Evolutionary conservation across 768 basidiomycete genomes (phyloP).

Genomic region (Paxillus ammoniavirescens): DNA sequence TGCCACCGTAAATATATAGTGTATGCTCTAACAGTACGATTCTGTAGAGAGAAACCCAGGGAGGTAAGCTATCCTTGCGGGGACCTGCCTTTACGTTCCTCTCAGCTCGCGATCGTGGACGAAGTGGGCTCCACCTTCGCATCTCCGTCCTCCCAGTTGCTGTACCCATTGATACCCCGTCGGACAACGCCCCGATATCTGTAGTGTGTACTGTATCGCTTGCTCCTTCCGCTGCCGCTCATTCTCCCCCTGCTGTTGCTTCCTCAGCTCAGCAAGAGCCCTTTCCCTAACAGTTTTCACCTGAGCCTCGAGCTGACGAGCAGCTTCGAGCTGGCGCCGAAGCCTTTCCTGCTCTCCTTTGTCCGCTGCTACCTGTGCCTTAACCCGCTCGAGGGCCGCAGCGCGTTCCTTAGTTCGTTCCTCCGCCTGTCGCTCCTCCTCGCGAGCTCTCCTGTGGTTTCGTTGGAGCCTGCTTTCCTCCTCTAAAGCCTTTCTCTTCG

Average conservation of each 20-base stretch:
- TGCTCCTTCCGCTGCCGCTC: conserved; percentile 19
- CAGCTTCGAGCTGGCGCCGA: conserved; percentile 26
- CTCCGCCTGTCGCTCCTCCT: not conserved
- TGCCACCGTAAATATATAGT: no score
- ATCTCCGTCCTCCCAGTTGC: conserved; percentile 41
- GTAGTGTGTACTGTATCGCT: conserved; percentile 39
- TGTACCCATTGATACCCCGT: conserved; percentile 46
- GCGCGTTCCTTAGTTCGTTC: not conserved
- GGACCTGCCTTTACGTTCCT: not conserved
- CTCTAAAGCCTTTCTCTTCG: conserved; percentile 14
- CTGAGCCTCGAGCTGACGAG: conserved; percentile 19
- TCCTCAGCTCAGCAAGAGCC: conserved; percentile 23
- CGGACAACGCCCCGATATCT: conserved; percentile 49
- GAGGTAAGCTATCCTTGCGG: no score
- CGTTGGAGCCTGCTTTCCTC: conserved; percentile 17
- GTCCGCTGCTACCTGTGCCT: conserved; percentile 4
- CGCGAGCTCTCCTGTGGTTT: conserved; percentile 14
- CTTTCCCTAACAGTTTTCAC: conserved; percentile 18
- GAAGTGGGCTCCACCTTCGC: conserved; percentile 46
- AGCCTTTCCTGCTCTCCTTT: conserved; percentile 28
- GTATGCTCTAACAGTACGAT: no score
- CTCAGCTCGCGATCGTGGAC: conserved; percentile 31
- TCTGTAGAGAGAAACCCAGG: no score
- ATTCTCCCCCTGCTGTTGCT: conserved; percentile 36
- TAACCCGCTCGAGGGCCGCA: conserved; percentile 15